phyloP scores from a whole-genome alignment of 1,284 basidiomycete species.

The Afroboletus lepidellus region DNA sequence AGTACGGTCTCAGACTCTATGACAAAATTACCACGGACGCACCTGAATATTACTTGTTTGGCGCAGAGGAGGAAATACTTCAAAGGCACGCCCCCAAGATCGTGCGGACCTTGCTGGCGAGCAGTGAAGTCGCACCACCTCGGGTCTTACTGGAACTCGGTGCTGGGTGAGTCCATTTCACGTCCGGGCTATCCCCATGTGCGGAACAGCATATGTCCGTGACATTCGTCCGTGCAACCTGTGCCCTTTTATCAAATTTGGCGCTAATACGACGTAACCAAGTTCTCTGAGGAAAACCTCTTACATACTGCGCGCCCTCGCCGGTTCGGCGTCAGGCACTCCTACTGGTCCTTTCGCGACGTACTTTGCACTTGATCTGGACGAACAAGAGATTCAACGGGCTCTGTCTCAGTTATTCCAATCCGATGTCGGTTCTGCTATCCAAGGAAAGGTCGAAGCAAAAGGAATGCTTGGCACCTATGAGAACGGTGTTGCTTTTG shows the following conservation, averaged over 20 bases:
- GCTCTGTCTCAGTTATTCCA: conserved; percentile 70
- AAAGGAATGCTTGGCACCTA: conserved; percentile 91
- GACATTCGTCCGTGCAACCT: background rate
- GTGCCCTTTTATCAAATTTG: background rate
- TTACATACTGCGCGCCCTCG: conserved; percentile 77
- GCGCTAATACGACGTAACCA: conserved; percentile 18
- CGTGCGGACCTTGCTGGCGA: conserved; percentile 46
- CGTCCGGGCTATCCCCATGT: background rate
- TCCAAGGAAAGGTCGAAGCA: conserved; percentile 69
- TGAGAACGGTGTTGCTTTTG: conserved; percentile 74
- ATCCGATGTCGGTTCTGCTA: conserved; percentile 61
- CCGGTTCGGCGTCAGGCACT: conserved; percentile 44
- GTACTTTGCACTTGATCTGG: conserved; percentile 94
- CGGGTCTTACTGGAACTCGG: conserved; percentile 81
- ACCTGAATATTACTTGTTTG: conserved; percentile 88
- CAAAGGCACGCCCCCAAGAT: conserved; percentile 63
- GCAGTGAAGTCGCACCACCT: conserved; percentile 40
- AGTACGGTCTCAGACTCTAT: conserved; percentile 79
- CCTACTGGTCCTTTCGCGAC: conserved; percentile 55
- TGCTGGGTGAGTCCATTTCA: conserved; percentile 68
- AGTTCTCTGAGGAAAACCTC: conserved; percentile 91
- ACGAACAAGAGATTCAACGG: conserved; percentile 81
- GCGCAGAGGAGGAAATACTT: conserved; percentile 72
- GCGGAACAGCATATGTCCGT: background rate
- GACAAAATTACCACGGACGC: conserved; percentile 81